These are phyloP conservation scores for Holtermannia corniformis DNA, from an alignment of 768 basidiomycete species.

Conservation along the genomic window DNA sequence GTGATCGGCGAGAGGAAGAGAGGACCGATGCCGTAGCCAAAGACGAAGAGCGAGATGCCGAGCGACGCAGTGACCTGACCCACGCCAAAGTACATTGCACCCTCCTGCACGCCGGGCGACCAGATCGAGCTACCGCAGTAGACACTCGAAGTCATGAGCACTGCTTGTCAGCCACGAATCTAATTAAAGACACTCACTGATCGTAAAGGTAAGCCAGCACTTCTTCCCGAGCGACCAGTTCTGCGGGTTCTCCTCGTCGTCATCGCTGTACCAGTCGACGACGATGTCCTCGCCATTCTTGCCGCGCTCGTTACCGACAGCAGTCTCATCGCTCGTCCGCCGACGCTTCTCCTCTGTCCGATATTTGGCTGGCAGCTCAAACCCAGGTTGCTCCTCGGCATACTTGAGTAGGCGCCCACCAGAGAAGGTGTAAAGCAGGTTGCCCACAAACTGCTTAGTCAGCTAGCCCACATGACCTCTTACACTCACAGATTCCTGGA, in stretches of 20 bases:
- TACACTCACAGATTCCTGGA: slow-evolving; percentile 19
- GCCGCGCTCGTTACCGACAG: background rate
- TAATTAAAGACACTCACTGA: slow-evolving; percentile 7
- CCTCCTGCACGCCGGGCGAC: slow-evolving; percentile 19
- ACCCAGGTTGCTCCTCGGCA: slow-evolving; percentile 20
- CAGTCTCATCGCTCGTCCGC: background rate
- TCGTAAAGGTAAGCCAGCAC: slow-evolving; percentile 13
- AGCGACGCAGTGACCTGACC: slow-evolving; percentile 28
- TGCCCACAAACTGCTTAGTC: slow-evolving; percentile 17
- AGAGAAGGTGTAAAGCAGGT: slow-evolving; percentile 10
- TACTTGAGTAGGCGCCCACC: slow-evolving; percentile 11
- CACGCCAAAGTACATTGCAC: slow-evolving; percentile 20
- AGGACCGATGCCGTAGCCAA: slow-evolving; percentile 40
- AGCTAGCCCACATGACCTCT: background rate
- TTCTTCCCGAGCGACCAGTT: slow-evolving; percentile 33
- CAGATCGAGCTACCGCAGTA: slow-evolving; percentile 31
- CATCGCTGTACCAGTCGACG: slow-evolving; percentile 29
- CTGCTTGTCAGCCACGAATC: background rate
- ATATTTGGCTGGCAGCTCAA: slow-evolving; percentile 21
- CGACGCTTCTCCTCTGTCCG: slow-evolving; percentile 3
- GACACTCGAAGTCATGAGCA: slow-evolving; percentile 29
- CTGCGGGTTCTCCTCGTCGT: slow-evolving; percentile 30
- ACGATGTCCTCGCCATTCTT: slow-evolving; percentile 12
- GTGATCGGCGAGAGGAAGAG: slow-evolving; percentile 26
- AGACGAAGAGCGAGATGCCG: slow-evolving; percentile 41